Base-by-base conservation (phyloP, 176 grass and related monocot genomes). In the Alloteropsis semialata region DNA sequence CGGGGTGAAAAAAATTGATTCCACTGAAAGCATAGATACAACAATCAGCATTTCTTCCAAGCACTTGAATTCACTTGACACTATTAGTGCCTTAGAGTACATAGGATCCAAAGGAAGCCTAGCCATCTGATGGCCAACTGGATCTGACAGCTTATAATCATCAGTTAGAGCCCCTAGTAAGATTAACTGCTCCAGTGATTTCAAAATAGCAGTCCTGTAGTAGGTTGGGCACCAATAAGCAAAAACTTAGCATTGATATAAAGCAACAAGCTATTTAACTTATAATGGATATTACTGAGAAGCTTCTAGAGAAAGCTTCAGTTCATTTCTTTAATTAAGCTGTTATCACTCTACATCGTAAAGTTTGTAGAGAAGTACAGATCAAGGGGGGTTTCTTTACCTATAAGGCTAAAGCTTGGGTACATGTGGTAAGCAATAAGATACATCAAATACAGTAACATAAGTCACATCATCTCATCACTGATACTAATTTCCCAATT, bases 11-110 rank as follows among this genome's bases (percentile, higher is more conserved):
- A 98, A 98, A 82, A 98, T 95, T 34, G 92, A 95, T 75, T 98
- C 96, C 73, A 98, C 92, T 18, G 96, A 98, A 85, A 98, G 88
- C 96, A 98, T 95, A 34, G 96, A 93, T 68, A 98, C 96, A 44
- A 93, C 91, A 87, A 98, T 95, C 60, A 95, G 60, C 96, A 98
- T 98, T 89, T 98, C 96, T 95, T 98, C 92, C 82, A 93, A 80
- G 87, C 96, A 98, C 83, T 93, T 95, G 70, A 95, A 92, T 59
- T 98, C 68, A 10, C 25, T 91, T 32, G 96, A 81, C 77, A 98
- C 75, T 58, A 98, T 91, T 56, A 98, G 74, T 64, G 92, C 88
- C 77, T 98, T 98, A 25, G 96, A 98, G 75, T 93, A 98, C 91
- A 95, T 91, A 42, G 96, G 90, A 85, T 98, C 96, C 85, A 98